These are phyloP conservation scores for Parascedosporium putredinis DNA, from an alignment of 2,329 filamentous ascomycete species.

Conservation along the genomic window DNA sequence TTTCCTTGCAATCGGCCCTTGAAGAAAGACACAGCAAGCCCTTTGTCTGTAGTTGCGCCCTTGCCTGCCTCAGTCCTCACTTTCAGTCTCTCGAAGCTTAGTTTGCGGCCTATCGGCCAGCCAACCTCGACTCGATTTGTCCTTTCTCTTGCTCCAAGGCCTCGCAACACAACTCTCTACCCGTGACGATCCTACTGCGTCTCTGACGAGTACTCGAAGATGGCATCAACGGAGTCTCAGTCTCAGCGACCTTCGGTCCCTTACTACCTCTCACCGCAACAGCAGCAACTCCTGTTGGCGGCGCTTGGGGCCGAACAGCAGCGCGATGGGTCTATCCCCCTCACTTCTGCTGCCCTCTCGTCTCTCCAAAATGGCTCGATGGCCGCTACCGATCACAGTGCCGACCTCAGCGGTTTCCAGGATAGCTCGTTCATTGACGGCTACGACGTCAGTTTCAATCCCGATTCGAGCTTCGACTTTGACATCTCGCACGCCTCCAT, in stretches of 20 bases:
- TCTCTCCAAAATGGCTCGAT: slow-evolving; percentile 38
- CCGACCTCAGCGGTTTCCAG: slow-evolving; percentile 36
- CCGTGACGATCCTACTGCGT: slow-evolving; percentile 7
- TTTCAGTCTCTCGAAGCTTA: not conserved
- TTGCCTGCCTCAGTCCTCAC: not conserved
- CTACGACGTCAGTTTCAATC: slow-evolving; percentile 68
- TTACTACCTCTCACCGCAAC: slow-evolving; percentile 63
- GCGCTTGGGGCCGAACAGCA: slow-evolving; percentile 63
- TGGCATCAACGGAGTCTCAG: slow-evolving; percentile 39
- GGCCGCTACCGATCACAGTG: slow-evolving; percentile 28
- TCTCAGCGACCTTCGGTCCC: slow-evolving; percentile 30
- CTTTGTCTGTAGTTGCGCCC: not conserved
- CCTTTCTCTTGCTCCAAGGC: too few relatives aligned
- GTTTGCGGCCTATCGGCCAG: not conserved
- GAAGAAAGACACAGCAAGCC: not conserved
- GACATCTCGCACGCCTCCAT: slow-evolving; percentile 34
- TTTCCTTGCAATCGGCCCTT: not conserved
- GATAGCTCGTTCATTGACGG: slow-evolving; percentile 72
- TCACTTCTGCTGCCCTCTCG: slow-evolving; percentile 25
- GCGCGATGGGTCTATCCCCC: slow-evolving; percentile 21
- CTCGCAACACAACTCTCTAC: too few relatives aligned
- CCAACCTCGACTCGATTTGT: too few relatives aligned
- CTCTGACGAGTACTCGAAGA: slow-evolving; percentile 20
- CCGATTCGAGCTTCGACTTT: slow-evolving; percentile 67
- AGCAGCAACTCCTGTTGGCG: slow-evolving; percentile 66